Percentiles rank a stretch among this genome's conserved stretches.
Conservation (phyloP, 1,284 basidiomycete genomes). For the Pyrrhoderma lamaoense region DNA sequence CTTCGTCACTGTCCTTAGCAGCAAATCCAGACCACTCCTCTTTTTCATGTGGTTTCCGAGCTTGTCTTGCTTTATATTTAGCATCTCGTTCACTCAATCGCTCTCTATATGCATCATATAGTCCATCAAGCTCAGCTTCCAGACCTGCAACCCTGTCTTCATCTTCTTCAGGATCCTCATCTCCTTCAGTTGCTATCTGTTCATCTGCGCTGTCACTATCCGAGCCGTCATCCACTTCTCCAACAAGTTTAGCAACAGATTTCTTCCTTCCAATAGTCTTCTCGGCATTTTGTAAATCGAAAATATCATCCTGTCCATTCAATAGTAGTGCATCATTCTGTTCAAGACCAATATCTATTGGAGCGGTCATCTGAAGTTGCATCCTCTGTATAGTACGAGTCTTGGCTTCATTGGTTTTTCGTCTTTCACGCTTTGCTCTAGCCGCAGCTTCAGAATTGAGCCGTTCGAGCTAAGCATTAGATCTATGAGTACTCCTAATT, state of each 20-base stretch:
- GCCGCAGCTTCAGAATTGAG: constrained; percentile 74
- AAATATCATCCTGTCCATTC: constrained; percentile 76
- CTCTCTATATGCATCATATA: constrained; percentile 87
- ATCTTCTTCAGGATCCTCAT: constrained; percentile 38
- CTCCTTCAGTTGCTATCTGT: constrained; percentile 13
- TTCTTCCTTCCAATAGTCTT: constrained; percentile 38
- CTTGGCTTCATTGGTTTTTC: constrained; percentile 86
- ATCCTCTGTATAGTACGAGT: constrained; percentile 87
- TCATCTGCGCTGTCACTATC: constrained; percentile 30
- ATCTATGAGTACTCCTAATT: constrained; percentile 6
- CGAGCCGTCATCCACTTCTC: constrained; percentile 43
- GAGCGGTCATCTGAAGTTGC: constrained; percentile 97
- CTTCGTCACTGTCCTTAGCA: constrained; percentile 28
- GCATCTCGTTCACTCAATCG: constrained; percentile 80
- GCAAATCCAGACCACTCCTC: constrained; percentile 76
- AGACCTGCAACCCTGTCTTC: constrained; percentile 60
- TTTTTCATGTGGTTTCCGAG: constrained; percentile 66
- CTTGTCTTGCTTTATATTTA: constrained; percentile 86
- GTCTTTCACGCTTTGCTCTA: constrained; percentile 75
- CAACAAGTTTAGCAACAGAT: constrained; percentile 38
- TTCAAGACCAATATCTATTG: constrained; percentile 91
- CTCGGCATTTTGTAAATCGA: constrained; percentile 71
- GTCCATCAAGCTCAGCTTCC: constrained; percentile 80
- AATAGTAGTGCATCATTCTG: constrained; percentile 70
- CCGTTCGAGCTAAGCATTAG: constrained; percentile 62